Conservation (phyloP, 1,139 yeast species). For the Saccharomycopsis hybrid region DNA sequence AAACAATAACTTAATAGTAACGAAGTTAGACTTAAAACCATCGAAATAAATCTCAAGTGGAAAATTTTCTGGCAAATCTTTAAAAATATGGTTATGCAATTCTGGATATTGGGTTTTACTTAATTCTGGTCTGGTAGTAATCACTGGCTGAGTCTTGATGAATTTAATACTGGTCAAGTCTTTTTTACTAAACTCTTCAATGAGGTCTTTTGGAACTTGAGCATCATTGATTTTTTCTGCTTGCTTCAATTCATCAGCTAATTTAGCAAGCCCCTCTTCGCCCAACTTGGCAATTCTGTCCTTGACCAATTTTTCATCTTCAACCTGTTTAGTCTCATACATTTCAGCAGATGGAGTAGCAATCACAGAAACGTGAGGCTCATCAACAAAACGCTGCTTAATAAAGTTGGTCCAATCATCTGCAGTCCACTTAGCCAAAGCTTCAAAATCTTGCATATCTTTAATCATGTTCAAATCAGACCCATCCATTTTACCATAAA, state of each 20-base stretch:
- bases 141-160: slow-evolving; percentile 58
- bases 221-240: slow-evolving; percentile 67
- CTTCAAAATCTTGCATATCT: slow-evolving; percentile 50
- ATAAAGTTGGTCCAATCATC: slow-evolving; percentile 63
- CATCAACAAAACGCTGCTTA: slow-evolving; percentile 49
- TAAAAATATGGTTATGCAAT: slow-evolving; percentile 28
- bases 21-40: slow-evolving; percentile 71
- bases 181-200: slow-evolving; percentile 59
- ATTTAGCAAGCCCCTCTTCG: slow-evolving; percentile 48
- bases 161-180: slow-evolving; percentile 72
- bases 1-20: slow-evolving; percentile 60
- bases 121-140: slow-evolving; percentile 31
- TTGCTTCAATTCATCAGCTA: slow-evolving; percentile 43
- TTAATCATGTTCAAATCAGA: slow-evolving; percentile 39
- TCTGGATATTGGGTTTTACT: slow-evolving; percentile 27
- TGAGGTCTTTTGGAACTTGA: slow-evolving; percentile 65
- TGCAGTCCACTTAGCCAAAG: slow-evolving; percentile 63
- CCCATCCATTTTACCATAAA: slow-evolving; percentile 61
- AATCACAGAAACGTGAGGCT: slow-evolving; percentile 64
- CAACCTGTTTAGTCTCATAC: slow-evolving; percentile 46
- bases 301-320: slow-evolving; percentile 42
- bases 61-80: slow-evolving; percentile 40
- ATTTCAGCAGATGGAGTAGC: slow-evolving; percentile 68
- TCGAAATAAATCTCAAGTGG: slow-evolving; percentile 78
- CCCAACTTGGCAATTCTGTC: slow-evolving; percentile 52